phyloP scores from a whole-genome alignment of 139 green algal species.

The Chlorella sp. region DNA sequence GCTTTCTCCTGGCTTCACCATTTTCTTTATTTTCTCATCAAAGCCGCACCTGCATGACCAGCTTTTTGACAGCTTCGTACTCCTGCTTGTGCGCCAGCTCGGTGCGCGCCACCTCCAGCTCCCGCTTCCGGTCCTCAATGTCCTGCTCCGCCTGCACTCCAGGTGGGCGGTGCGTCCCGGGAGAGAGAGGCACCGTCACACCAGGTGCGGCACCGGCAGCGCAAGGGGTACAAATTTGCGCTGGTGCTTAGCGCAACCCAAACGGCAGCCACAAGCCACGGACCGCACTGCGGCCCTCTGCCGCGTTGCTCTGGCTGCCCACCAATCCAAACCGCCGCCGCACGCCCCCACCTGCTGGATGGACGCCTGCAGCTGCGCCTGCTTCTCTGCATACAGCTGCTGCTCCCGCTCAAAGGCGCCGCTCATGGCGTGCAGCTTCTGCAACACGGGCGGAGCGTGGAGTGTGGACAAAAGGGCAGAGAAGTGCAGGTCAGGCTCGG shows the following conservation, averaged over 20 bases:
- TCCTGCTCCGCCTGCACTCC: neutral
- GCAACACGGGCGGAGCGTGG: neutral
- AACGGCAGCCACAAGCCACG: too few species aligned
- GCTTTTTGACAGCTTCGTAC: constrained; percentile 37
- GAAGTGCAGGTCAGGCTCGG: too few species aligned
- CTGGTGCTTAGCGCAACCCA: too few species aligned
- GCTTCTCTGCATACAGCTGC: constrained; percentile 28
- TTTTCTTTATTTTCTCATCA: too few species aligned
- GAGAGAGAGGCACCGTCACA: too few species aligned
- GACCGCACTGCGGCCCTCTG: too few species aligned
- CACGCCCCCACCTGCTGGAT: constrained; percentile 29
- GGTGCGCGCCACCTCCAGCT: constrained; percentile 39
- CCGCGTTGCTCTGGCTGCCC: too few species aligned
- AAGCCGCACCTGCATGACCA: constrained; percentile 27
- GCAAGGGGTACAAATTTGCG: too few species aligned
- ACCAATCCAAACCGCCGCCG: too few species aligned
- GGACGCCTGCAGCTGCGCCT: constrained; percentile 38
- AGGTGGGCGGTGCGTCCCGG: neutral
- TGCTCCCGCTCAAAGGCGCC: constrained; percentile 34
- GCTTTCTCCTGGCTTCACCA: too few species aligned
- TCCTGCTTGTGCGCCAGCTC: constrained; percentile 44
- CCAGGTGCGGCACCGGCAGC: neutral
- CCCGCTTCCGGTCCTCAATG: constrained; percentile 39
- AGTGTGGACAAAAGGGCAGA: neutral
- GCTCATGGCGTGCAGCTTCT: constrained; percentile 24